phyloP scores from a whole-genome alignment of 441 rosid genomes.

The Populus hybrid region DNA sequence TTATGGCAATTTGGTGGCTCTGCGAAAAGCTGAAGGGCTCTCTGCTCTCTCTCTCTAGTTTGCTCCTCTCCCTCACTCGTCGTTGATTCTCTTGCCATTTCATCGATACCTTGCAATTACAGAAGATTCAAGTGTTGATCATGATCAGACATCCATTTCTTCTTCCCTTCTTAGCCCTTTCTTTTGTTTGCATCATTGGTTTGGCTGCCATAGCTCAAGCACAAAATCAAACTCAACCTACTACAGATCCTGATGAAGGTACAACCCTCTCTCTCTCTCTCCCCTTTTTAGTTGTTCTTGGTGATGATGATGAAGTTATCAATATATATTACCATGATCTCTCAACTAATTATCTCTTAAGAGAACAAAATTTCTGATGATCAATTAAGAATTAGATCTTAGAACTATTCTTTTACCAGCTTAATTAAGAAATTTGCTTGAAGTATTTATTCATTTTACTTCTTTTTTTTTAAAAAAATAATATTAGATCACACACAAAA shows the following conservation, averaged over 20 bases:
- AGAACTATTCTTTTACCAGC: too few species aligned
- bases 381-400: too few species aligned
- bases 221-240: constrained; percentile 28
- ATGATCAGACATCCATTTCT: not conserved
- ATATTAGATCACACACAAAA: too few species aligned
- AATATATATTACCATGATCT: not conserved
- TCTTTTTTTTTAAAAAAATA: too few species aligned
- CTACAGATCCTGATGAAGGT: constrained; percentile 39
- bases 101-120: too few species aligned
- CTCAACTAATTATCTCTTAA: not conserved
- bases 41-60: not conserved
- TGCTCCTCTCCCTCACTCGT: too few species aligned
- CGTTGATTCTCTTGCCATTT: too few species aligned
- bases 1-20: not conserved
- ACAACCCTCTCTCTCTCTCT: not conserved
- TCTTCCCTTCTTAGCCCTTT: not conserved
- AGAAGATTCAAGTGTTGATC: too few species aligned
- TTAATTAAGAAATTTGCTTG: too few species aligned
- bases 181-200: not conserved
- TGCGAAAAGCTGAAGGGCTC: too few species aligned
- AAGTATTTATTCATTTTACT: too few species aligned
- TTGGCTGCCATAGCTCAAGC: constrained; percentile 18
- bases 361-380: too few species aligned
- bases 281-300: not conserved
- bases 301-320: not conserved